A percentile compares a stretch with the other conserved stretches of the same genome.
These are phyloP conservation scores for Phtheirospermum japonicum DNA, from an alignment of 257 asterid genomes.

Conservation along the genomic window DNA sequence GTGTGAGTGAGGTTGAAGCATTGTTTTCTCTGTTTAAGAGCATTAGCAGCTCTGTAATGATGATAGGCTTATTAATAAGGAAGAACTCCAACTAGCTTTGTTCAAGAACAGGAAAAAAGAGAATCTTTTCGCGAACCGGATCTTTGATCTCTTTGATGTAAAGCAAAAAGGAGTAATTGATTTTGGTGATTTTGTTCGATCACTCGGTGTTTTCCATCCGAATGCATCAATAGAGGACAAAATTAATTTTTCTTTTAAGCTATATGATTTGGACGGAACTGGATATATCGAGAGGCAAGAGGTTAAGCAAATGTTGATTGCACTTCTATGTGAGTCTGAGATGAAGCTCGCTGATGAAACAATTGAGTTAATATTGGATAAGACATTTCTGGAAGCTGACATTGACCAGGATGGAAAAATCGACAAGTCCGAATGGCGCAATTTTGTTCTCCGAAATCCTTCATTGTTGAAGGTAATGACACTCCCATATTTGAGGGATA, in stretches of 20 bases:
- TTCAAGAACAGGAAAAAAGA: constrained; percentile 93
- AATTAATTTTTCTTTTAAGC: constrained; percentile 83
- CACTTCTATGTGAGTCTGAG: constrained; percentile 85
- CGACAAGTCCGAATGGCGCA: constrained; percentile 83
- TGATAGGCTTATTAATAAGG: constrained; percentile 95
- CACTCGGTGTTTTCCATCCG: constrained; percentile 96
- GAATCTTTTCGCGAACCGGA: constrained; percentile 94
- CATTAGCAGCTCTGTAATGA: constrained; percentile 88
- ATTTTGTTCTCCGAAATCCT: constrained; percentile 75
- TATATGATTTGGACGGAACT: constrained; percentile 88
- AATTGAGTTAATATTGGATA: constrained; percentile 79
- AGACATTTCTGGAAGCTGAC: constrained; percentile 90
- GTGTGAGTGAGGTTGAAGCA: constrained; percentile 99
- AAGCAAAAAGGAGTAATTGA: constrained; percentile 94
- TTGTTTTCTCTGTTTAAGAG: constrained; percentile 92
- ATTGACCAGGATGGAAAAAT: constrained; percentile 79
- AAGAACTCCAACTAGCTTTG: constrained; percentile 90
- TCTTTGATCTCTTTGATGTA: constrained; percentile 93
- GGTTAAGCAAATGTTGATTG: constrained; percentile 99
- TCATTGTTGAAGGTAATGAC: constrained; percentile 92
- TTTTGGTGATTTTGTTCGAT: constrained; percentile 91
- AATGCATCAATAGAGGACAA: constrained; percentile 90
- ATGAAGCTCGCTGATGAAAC: constrained; percentile 97
- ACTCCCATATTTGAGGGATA: constrained; percentile 91
- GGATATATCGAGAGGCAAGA: constrained; percentile 94